These are phyloP conservation scores for Lentinula novae-zelandiae DNA, from an alignment of 1,284 basidiomycete genomes.

Conservation along the genomic window DNA sequence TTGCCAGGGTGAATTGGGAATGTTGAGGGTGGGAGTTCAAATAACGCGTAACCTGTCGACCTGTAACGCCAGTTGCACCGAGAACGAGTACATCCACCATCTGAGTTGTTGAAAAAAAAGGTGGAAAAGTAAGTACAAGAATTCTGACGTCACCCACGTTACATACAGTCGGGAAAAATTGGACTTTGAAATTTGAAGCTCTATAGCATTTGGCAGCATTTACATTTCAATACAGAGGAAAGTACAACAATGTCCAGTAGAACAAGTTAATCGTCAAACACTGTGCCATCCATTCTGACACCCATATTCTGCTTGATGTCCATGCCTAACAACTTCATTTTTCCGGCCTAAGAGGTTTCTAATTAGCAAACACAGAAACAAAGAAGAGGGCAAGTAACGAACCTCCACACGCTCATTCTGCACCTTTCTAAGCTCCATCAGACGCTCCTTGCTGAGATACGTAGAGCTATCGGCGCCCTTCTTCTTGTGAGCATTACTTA, in stretches of 20 bases:
- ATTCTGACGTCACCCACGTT: neutral
- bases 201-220: too few relatives aligned
- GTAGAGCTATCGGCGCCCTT: conserved; percentile 62
- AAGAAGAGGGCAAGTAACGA: conserved; percentile 9
- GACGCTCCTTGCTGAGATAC: conserved; percentile 72
- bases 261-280: conserved; percentile 32
- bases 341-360: conserved; percentile 48
- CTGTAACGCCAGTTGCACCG: conserved; percentile 52
- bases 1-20: conserved; percentile 51
- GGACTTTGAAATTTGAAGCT: too few relatives aligned
- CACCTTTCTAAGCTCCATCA: conserved; percentile 74
- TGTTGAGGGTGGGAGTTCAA: conserved; percentile 51
- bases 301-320: conserved; percentile 78
- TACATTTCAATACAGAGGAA: too few relatives aligned
- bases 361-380: too few relatives aligned
- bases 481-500: conserved; percentile 67
- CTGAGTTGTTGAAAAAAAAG: neutral
- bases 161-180: too few relatives aligned
- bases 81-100: conserved; percentile 17
- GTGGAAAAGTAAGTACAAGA: neutral
- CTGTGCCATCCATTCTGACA: conserved; percentile 68
- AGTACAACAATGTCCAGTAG: neutral
- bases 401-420: conserved; percentile 81
- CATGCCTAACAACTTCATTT: conserved; percentile 82
- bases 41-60: conserved; percentile 59